Base-by-base conservation (phyloP, 768 basidiomycete species). In the Thelephora aurantiotincta region DNA sequence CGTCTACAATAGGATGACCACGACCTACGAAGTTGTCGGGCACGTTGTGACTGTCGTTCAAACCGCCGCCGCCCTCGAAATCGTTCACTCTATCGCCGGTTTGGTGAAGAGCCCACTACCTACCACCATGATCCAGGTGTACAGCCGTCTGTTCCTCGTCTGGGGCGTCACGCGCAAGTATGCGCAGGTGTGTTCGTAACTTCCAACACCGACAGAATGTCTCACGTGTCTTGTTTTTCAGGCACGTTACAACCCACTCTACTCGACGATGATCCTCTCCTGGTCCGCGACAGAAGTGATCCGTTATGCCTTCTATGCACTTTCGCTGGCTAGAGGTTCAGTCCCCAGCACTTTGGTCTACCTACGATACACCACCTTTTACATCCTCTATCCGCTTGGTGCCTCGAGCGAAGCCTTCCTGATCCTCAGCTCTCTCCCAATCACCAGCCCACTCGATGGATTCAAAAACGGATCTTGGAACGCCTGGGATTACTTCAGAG, bases 271-370 rank as follows among this genome's bases (percentile, higher is more conserved):
- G 90, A 74, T 97, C 47, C 64, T 94, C 51, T 84, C 93, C 0
- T 98, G 96, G 96, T 82, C 87, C 0, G 51, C 80, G 45, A 88
- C 91, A 13, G 96, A 99, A 65, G 77, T 93, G 43, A 78, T 93
- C 48, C 87, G 96, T 26, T 98, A 98, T 65, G 60, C 77, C 7
- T 94, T 82, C 70, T 99, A 98, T 62, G 80, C 83, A 1, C 66
- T 71, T 56, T 70, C 68, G 37, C 72, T 94, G 4, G 51, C 86
- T 36, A 4, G 26, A 30, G 75, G 76, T 5, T 53, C 60, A 55
- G 74, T 78, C 54, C 62, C 71, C 18, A 51, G 50, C 2, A 30
- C 62, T 13, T 73, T 88, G 37, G 65, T 79, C 20, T 84, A 73
- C 68, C 61, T 83, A 37, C 89, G 94, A 47, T 99, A 98, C 72